These are phyloP conservation scores for Mortierella sp. DNA, from an alignment of 371 early-diverging fungal genomes.

Conservation along the genomic window DNA sequence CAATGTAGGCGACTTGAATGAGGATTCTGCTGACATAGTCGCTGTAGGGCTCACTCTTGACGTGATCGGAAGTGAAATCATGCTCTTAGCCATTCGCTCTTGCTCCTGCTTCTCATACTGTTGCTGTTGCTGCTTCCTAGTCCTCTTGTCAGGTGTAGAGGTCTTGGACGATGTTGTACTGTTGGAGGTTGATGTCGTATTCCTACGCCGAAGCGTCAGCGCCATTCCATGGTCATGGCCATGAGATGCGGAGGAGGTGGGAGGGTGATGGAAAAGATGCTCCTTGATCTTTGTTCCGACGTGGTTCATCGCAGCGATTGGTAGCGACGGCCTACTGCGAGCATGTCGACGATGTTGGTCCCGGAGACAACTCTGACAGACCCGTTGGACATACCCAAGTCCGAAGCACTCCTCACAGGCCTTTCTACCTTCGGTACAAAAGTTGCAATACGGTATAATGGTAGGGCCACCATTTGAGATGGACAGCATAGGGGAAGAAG, in stretches of 20 bases:
- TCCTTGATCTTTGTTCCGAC: neutral
- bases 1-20: neutral
- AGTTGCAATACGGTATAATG: neutral
- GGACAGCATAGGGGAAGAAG: neutral
- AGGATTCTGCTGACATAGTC: neutral
- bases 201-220: neutral
- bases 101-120: neutral
- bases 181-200: neutral
- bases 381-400: slow-evolving; percentile 1
- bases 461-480: neutral
- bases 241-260: neutral
- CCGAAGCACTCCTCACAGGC: neutral
- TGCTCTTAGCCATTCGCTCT: neutral
- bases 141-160: neutral
- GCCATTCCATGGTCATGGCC: too few relatives aligned
- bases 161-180: neutral
- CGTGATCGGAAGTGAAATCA: neutral
- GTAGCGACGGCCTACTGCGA: neutral
- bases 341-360: neutral
- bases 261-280: neutral
- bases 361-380: slow-evolving; percentile 2
- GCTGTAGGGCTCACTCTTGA: neutral
- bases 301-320: neutral
- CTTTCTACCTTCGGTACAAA: neutral
- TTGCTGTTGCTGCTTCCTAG: neutral